Evolutionary conservation across 768 basidiomycete genomes (phyloP).

Genomic region (Cubamyces lactineus): DNA sequence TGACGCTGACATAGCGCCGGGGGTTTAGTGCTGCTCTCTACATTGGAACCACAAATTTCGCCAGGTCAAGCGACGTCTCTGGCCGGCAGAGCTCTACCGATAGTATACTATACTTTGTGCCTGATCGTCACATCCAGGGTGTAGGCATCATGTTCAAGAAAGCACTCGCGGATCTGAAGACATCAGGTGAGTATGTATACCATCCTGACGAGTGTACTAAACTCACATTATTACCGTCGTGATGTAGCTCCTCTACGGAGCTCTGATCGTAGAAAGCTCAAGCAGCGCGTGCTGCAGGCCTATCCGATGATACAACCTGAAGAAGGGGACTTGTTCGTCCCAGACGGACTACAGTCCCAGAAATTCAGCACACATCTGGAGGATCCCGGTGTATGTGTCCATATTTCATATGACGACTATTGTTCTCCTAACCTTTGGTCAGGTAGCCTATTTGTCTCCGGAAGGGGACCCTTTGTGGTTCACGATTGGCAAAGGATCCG

Average conservation of each 20-base stretch:
- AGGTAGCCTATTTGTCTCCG: constrained; percentile 67
- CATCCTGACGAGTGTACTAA: background rate
- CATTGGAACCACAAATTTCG: too few relatives aligned
- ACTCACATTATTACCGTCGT: background rate
- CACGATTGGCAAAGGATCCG: constrained; percentile 64
- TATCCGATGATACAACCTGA: constrained; percentile 54
- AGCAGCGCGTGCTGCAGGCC: constrained; percentile 53
- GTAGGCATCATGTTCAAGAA: constrained; percentile 72
- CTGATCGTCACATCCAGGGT: background rate
- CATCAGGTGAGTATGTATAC: constrained; percentile 46
- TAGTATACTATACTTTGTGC: too few relatives aligned
- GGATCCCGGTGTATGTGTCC: constrained; percentile 62
- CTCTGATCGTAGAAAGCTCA: constrained; percentile 76
- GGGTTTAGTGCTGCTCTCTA: too few relatives aligned
- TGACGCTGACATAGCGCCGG: too few relatives aligned
- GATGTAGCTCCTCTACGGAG: constrained; percentile 61
- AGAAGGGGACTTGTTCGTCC: constrained; percentile 70
- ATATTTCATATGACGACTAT: constrained; percentile 2
- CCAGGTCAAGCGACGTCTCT: too few relatives aligned
- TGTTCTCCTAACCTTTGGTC: background rate
- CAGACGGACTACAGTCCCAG: constrained; percentile 68
- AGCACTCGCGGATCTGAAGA: constrained; percentile 67
- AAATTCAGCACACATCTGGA: constrained; percentile 69
- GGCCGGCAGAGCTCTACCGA: too few relatives aligned
- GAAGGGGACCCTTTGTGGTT: constrained; percentile 83